Conservation (phyloP, 2,329 filamentous ascomycete species). For the Penicillium sp. region DNA sequence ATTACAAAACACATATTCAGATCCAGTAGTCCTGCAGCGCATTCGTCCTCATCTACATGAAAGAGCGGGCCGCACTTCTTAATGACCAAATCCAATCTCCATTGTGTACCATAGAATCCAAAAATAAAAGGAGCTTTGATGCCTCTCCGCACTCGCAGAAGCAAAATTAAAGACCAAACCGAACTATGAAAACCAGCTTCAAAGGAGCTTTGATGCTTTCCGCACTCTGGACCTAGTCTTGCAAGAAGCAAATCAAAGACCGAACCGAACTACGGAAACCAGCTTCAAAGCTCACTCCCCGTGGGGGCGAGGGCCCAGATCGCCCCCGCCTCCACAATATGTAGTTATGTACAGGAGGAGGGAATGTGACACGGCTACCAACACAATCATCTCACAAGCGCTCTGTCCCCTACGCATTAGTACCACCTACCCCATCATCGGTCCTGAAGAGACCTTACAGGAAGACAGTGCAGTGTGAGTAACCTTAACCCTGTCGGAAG, state of each 20-base stretch:
- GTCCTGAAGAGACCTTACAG: slow-evolving; percentile 15
- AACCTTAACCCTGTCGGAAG: slow-evolving; percentile 5
- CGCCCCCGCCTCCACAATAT: slow-evolving; percentile 1
- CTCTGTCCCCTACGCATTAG: slow-evolving; percentile 8
- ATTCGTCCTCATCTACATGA: too few species aligned
- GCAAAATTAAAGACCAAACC: neutral
- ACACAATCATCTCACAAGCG: neutral
- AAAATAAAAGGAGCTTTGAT: neutral
- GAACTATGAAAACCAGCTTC: neutral
- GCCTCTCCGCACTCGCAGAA: neutral
- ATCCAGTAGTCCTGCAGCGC: too few species aligned
- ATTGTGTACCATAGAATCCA: neutral
- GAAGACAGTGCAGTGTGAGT: slow-evolving; percentile 6
- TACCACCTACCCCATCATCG: neutral
- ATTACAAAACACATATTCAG: neutral
- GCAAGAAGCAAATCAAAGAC: neutral
- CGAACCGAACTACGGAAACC: slow-evolving; percentile 3
- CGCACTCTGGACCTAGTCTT: neutral
- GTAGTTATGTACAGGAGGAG: neutral
- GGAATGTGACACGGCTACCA: slow-evolving; percentile 13
- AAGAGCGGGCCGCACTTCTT: too few species aligned
- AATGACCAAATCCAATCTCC: neutral
- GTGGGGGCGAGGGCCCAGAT: slow-evolving; percentile 13
- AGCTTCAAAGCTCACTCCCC: slow-evolving; percentile 2
- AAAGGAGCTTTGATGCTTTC: neutral